A percentile compares a stretch with the other conserved stretches of the same genome.
Conservation (phyloP, 2,329 filamentous ascomycete species). For the Aureobasidium uvarum region DNA sequence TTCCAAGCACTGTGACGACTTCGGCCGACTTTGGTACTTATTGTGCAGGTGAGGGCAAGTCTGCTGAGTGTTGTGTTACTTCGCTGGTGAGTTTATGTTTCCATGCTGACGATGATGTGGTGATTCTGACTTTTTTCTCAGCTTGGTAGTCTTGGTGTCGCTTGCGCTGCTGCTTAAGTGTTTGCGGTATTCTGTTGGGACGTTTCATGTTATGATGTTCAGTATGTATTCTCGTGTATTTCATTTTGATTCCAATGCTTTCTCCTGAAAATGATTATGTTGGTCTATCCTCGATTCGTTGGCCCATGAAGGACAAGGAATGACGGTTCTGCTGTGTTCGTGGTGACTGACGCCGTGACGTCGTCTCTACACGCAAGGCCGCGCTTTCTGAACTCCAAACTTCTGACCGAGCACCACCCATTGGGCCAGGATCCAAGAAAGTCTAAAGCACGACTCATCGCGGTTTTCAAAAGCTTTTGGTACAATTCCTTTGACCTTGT, state of each 20-base stretch:
- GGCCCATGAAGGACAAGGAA: no score
- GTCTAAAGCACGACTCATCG: neutral
- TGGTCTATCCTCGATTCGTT: no score
- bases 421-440: neutral
- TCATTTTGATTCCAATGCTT: no score
- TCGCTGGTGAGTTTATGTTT: conserved; percentile 1
- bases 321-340: no score
- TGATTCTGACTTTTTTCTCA: neutral
- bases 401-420: neutral
- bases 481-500: neutral
- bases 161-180: neutral
- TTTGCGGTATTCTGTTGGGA: no score
- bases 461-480: neutral
- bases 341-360: conserved; percentile 24
- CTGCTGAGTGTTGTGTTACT: conserved; percentile 2
- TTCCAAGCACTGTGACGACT: neutral
- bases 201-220: no score
- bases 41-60: neutral
- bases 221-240: no score
- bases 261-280: no score
- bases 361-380: neutral
- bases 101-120: no score
- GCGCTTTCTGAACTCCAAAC: neutral
- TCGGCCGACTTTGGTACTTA: neutral
- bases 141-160: neutral